A percentile compares a stretch with the other conserved stretches of the same genome.
Conservation (phyloP, 805 yeast genomes). For the Schwanniomyces pseudopolymorphus region DNA sequence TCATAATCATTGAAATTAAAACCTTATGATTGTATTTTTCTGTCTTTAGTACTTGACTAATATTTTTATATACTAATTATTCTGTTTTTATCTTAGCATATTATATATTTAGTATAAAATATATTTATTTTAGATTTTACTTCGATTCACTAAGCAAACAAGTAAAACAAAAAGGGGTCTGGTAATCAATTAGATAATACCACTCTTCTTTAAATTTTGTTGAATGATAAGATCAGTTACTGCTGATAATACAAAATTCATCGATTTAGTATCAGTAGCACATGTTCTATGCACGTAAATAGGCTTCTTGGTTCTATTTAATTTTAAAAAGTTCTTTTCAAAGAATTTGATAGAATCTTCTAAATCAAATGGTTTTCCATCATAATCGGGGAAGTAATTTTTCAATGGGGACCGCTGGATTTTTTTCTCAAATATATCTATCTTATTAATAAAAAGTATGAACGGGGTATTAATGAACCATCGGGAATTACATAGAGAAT, state of each 20-base stretch:
- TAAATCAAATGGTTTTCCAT: conserved; percentile 59
- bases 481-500: conserved; percentile 75
- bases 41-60: conserved; percentile 3
- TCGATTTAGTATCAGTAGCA: conserved; percentile 88
- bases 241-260: conserved; percentile 88
- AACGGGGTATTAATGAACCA: conserved; percentile 89
- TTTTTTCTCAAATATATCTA: conserved; percentile 76
- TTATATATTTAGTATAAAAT: conserved; percentile 8
- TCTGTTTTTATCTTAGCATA: conserved; percentile 7
- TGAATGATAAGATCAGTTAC: conserved; percentile 90
- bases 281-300: conserved; percentile 90
- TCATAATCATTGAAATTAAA: background rate
- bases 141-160: background rate
- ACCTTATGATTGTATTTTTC: conserved; percentile 2
- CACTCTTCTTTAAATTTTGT: conserved; percentile 76
- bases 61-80: conserved; percentile 4
- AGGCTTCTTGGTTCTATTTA: conserved; percentile 70
- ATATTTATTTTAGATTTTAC: conserved; percentile 6
- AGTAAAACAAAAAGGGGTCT: background rate
- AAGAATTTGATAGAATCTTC: conserved; percentile 71
- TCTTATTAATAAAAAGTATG: conserved; percentile 85
- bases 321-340: conserved; percentile 60
- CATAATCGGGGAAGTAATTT: conserved; percentile 75
- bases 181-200: conserved; percentile 49
- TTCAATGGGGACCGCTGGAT: conserved; percentile 63